Conservation (phyloP, 805 yeast genomes). For the Kurtzmaniella fragi region DNA sequence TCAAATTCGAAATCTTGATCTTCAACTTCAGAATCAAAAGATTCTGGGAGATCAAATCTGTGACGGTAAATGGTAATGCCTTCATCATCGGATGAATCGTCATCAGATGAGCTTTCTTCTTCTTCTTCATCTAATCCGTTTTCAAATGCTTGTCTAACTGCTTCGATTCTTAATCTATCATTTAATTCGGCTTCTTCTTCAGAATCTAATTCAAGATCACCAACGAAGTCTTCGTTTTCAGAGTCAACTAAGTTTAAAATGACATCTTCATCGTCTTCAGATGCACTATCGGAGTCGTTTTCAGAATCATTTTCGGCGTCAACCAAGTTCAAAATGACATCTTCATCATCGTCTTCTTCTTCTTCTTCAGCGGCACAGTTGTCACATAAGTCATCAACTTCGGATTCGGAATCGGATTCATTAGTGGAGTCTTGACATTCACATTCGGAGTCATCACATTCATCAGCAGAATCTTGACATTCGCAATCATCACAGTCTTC, state of each 20-base stretch:
- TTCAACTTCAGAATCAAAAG: constrained; percentile 19
- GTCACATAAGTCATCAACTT: background rate
- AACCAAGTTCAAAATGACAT: background rate
- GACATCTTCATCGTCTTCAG: background rate
- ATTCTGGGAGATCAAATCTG: constrained; percentile 34
- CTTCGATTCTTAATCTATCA: constrained; percentile 32
- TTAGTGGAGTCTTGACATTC: constrained; percentile 5
- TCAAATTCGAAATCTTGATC: constrained; percentile 34
- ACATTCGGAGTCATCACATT: background rate
- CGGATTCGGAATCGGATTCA: constrained; percentile 6
- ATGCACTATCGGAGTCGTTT: constrained; percentile 6
- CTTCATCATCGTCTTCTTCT: background rate
- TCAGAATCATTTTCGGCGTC: constrained; percentile 4
- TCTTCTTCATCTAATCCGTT: constrained; percentile 28
- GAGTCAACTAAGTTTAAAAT: no score
- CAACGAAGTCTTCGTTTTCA: no score
- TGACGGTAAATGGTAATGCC: constrained; percentile 40
- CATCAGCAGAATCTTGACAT: background rate
- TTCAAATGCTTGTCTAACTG: constrained; percentile 30
- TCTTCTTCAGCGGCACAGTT: constrained; percentile 2
- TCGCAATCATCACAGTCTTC: constrained; percentile 5
- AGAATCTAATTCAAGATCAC: constrained; percentile 21
- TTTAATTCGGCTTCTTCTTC: constrained; percentile 23
- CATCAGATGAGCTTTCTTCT: constrained; percentile 14
- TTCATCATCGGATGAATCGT: constrained; percentile 29